These are phyloP conservation scores for Syncephalis plumigaleata DNA, from an alignment of 371 early-diverging fungal species.

Conservation along the genomic window DNA sequence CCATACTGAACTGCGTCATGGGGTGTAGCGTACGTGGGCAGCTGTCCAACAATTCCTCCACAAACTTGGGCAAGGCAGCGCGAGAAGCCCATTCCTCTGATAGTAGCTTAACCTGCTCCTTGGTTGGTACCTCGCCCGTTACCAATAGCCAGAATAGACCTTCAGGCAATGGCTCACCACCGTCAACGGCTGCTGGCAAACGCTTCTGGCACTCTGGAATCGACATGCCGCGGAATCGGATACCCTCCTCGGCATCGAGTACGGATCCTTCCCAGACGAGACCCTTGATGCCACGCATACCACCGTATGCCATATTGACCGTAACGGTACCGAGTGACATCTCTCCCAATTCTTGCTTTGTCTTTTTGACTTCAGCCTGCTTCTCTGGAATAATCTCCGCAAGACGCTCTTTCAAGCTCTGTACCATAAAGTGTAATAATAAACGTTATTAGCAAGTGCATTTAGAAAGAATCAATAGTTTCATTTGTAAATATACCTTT, in stretches of 20 bases:
- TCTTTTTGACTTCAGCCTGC: conserved; percentile 84
- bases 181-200: conserved; percentile 73
- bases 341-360: conserved; percentile 77
- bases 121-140: conserved; percentile 92
- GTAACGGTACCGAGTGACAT: conserved; percentile 87
- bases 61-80: conserved; percentile 75
- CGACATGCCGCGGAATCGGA: conserved; percentile 92
- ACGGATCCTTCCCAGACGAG: conserved; percentile 96
- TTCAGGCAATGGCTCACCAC: conserved; percentile 94
- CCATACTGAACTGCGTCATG: conserved; percentile 94
- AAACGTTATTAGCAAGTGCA: too few relatives aligned
- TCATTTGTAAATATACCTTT: too few relatives aligned
- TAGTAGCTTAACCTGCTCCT: conserved; percentile 77
- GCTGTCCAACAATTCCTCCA: conserved; percentile 89
- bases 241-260: conserved; percentile 95
- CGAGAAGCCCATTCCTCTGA: conserved; percentile 95
- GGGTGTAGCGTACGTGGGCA: conserved; percentile 97
- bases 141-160: conserved; percentile 95
- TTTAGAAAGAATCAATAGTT: too few relatives aligned
- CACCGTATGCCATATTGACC: conserved; percentile 95
- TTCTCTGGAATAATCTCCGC: conserved; percentile 84
- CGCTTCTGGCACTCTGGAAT: conserved; percentile 91
- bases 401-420: conserved; percentile 84
- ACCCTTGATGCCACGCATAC: conserved; percentile 99
- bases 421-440: not conserved